Percentiles rank a stretch among this genome's conserved stretches.
Evolutionary conservation across 371 early-diverging fungal species (phyloP).

Genomic region (Blakeslea trispora): DNA sequence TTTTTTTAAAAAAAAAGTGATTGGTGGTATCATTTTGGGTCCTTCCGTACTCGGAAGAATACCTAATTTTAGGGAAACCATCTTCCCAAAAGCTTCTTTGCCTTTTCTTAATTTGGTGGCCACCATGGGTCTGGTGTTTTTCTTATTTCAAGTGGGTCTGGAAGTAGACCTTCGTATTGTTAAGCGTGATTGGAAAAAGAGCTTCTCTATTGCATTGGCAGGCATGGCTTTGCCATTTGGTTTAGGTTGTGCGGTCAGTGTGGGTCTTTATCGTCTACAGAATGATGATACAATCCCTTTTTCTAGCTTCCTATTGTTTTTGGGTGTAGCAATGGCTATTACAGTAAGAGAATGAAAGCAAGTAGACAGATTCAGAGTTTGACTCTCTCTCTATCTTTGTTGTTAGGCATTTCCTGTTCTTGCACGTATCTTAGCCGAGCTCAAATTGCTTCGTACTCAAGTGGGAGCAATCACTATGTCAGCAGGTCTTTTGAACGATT

Average conservation of each 20-base stretch:
- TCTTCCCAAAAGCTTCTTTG: slow-evolving; percentile 69
- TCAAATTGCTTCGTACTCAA: slow-evolving; percentile 74
- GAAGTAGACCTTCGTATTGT: slow-evolving; percentile 71
- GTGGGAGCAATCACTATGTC: slow-evolving; percentile 87
- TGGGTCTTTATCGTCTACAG: slow-evolving; percentile 65
- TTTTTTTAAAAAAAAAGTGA: slow-evolving; percentile 31
- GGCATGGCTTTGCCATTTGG: slow-evolving; percentile 81
- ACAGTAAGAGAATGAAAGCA: too few relatives aligned
- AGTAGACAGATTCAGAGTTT: slow-evolving; percentile 5
- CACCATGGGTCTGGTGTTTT: slow-evolving; percentile 87
- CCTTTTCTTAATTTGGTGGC: slow-evolving; percentile 75
- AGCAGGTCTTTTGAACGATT: slow-evolving; percentile 92
- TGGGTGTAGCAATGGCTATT: slow-evolving; percentile 90
- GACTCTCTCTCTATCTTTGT: not conserved
- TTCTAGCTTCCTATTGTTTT: slow-evolving; percentile 74
- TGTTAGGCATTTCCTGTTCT: slow-evolving; percentile 86
- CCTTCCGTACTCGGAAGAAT: slow-evolving; percentile 79
- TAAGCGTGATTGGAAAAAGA: slow-evolving; percentile 43
- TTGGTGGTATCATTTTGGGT: slow-evolving; percentile 79
- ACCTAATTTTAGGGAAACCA: slow-evolving; percentile 56
- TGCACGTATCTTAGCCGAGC: slow-evolving; percentile 89
- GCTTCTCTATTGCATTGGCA: slow-evolving; percentile 60
- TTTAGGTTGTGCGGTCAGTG: slow-evolving; percentile 70
- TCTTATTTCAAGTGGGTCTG: slow-evolving; percentile 89
- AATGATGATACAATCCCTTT: slow-evolving; percentile 53